Base-by-base conservation (phyloP, 495 filamentous ascomycete genomes). In the Lasiosphaeria miniovina region DNA sequence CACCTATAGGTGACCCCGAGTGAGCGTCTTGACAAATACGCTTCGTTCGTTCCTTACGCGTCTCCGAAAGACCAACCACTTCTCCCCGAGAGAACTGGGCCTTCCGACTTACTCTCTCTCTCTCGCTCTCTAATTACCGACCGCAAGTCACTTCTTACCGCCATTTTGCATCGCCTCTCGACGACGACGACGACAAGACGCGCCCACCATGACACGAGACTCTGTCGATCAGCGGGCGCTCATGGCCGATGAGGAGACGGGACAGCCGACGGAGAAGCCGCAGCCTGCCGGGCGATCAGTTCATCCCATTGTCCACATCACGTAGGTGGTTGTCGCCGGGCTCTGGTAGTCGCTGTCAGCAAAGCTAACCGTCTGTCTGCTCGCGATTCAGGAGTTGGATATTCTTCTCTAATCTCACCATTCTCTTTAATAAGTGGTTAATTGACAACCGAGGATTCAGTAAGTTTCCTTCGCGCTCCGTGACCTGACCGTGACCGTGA, bases 401-500 rank as follows among this genome's bases (percentile, higher is more conserved):
- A 57, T 77, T 87, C 58, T 80, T 96, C 66, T 95, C 90, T 69
- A 96, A 93, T 56, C 80, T 83, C 60, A 90, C 93, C 59, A 96
- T 97, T 63, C 73, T 97, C 55, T 97, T 96, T 83, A 96, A 97
- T 83, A 96, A 96, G 77, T 91, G 88, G 81, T 85, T 97, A 49
- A 81, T 96, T 54, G 82, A 88, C 67, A 85, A 81, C 62, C 78
- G 80, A 65, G 82, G 87, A 55, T 96, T 96, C 76, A 81, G 91
- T 94, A 77, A 84, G 90, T 84, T 36, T 14, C 33, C 45, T 34
- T 56, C 43, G 38, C 38, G 38, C 38, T 8, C 38, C 8, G 14
- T 3, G 8, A 8, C 14, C 8, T 41, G 38, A 41, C 7, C 38
- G 8, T 12, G 8, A 1, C 12, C 3, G 38, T n/a, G n/a, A n/a